Evolutionary conservation across 192 early-diverging fungal species (phyloP).

Genomic region (Coemansia sp.): DNA sequence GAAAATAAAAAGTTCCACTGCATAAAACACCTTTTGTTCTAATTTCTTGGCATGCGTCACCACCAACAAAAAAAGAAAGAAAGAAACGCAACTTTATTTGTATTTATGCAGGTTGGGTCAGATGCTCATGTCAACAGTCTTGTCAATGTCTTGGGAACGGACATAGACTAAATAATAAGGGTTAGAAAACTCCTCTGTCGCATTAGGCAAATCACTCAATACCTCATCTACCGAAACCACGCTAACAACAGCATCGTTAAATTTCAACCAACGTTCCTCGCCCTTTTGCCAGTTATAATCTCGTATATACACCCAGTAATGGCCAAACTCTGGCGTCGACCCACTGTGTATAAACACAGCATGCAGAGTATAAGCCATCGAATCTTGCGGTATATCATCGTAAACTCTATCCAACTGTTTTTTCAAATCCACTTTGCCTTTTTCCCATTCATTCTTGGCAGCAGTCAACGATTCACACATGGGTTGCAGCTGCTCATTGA

Average conservation of each 20-base stretch:
- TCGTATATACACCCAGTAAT: conserved; percentile 79
- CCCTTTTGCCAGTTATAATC: conserved; percentile 45
- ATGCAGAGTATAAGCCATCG: conserved; percentile 63
- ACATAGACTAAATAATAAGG: conserved; percentile 77
- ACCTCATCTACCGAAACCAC: conserved; percentile 61
- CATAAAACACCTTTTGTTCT: too few relatives aligned
- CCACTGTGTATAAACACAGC: conserved; percentile 81
- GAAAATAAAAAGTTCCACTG: too few relatives aligned
- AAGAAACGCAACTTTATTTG: neutral
- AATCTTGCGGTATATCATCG: conserved; percentile 10
- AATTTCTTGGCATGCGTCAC: conserved; percentile 1
- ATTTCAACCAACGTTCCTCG: conserved; percentile 67
- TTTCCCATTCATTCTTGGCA: conserved; percentile 17
- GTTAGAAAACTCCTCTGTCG: conserved; percentile 57
- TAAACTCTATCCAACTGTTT: conserved; percentile 27
- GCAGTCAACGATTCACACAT: conserved; percentile 13
- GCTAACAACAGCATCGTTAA: conserved; percentile 71
- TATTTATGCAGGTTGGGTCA: neutral
- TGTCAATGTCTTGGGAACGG: conserved; percentile 21
- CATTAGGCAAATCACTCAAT: conserved; percentile 56
- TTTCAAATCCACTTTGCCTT: conserved; percentile 2
- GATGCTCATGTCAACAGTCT: conserved; percentile 21
- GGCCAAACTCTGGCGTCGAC: conserved; percentile 64
- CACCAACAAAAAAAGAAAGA: neutral
- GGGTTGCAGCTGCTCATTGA: conserved; percentile 6